Base-by-base conservation (phyloP, 2,329 filamentous ascomycete species). In the Didymella exigua region DNA sequence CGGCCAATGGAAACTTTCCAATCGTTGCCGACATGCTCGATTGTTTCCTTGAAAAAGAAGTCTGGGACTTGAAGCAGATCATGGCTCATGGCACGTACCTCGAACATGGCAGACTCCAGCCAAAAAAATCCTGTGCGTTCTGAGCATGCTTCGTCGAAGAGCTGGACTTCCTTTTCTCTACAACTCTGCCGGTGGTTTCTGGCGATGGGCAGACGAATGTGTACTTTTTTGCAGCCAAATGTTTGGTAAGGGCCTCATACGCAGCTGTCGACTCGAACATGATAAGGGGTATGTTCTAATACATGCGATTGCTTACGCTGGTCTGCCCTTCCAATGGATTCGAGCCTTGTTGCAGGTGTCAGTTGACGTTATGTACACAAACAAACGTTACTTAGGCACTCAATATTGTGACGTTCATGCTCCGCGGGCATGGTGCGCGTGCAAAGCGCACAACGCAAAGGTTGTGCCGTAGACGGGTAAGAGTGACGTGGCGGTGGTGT, bases 201-300 rank as follows among this genome's bases (percentile, higher is more conserved):
- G 64, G 62, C 10, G 64, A 66, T 4, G 62, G 64, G 19, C 64
- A 67, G 4, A 66, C 41, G 34, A 66, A 67, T 27, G 36, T 34
- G 26, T 67, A 67, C 0, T 52, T 54, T 8, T 21, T 33, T 19
- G 57, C 36, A 19, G 59, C 58, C 44, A 67, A 38, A 37, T 66
- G 55, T 18, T 48, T 40, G 13, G 52, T 56, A 8, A 67, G 62
- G 4, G 50, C 48, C 40, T 58, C 47, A 45, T 59, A 64, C 18
- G 51, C 47, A 18, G 44, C 31, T 31, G 48, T 40, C 19, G 38
- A 49, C 10, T 62, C 57, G 11, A 49, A 13, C 61, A 64, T 64
- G 21, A 29, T 50, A 18, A 30, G 4, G 23, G n/a, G 14, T 23
- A 11, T 41, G 13, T 26, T 29, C 10, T 5, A 3, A 23, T n/a